Base-by-base conservation (phyloP, 2,329 filamentous ascomycete species). In the Penicillium sp. region DNA sequence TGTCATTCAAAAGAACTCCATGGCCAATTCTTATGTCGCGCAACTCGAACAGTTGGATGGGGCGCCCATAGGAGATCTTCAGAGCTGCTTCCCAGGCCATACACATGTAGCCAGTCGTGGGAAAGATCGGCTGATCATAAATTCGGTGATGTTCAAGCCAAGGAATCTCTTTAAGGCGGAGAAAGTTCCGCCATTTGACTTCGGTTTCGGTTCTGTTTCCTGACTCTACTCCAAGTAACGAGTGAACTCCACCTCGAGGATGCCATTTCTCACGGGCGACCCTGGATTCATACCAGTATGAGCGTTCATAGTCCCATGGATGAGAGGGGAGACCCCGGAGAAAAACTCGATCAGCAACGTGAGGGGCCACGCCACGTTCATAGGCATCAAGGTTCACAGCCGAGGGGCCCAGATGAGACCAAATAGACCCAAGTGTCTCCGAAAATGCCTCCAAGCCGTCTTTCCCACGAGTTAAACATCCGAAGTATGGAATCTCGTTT, bases 241-340 rank as follows among this genome's bases (percentile, higher is more conserved):
- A 22, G 39, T 42, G 39, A 7, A 22, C 10, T 22, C 5, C 39
- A 42, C 19, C 19, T 22, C 6, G 22, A 13, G 3, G 19, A 4
- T 42, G 39, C 19, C 39, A 42, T 42, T 42, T 42, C 0, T 42
- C 39, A 42, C 11, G 39, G 19, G 19, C 9, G 13, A 21, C 1
- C 6, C 39, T 42, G 10, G 39, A 21, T 9, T 42, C 11, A 22
- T 22, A 22, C 39, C 39, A 42, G 19, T 42, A 42, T 22, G 39
- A 19, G 19, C 39, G 39, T 9, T 42, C 39, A 22, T 42, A 42
- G 39, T 10, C 22, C 39, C 39, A 42, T 42, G 39, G 19, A 22
- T 42, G 67, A 68, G 4, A 78, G 55, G 1, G 77, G 67, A 10
- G 79, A 78, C 56, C 19, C 3, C 39, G 9, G 11, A 42, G 8